Percentiles rank a stretch among this genome's conserved stretches.
These are phyloP conservation scores for Andrographis paniculata DNA, from an alignment of 305 asterid species.

Conservation along the genomic window DNA sequence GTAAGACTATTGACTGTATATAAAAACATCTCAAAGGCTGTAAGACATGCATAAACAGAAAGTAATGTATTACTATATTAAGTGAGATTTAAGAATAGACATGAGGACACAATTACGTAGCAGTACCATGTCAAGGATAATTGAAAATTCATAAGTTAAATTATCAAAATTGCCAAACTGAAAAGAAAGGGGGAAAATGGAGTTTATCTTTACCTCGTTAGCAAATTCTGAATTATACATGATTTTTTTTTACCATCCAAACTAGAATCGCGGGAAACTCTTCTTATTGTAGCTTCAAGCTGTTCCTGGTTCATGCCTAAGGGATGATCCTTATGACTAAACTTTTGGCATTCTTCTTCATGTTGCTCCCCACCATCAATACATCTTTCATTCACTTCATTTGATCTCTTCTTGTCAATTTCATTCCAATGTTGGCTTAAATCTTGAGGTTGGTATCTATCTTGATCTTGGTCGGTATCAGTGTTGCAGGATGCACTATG, in stretches of 20 bases:
- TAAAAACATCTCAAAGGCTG: constrained; percentile 4
- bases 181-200: background rate
- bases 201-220: constrained; percentile 50
- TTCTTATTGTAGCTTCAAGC: constrained; percentile 62
- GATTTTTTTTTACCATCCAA: constrained; percentile 54
- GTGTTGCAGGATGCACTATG: constrained; percentile 23
- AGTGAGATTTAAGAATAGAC: too few species aligned
- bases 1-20: constrained; percentile 9
- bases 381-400: constrained; percentile 23
- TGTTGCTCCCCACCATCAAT: constrained; percentile 25
- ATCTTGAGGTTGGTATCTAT: constrained; percentile 22
- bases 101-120: too few species aligned
- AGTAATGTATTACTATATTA: too few species aligned
- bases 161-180: background rate
- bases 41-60: too few species aligned
- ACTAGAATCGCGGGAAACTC: constrained; percentile 65
- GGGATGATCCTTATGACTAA: constrained; percentile 38
- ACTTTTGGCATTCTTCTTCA: constrained; percentile 17
- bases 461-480: constrained; percentile 23
- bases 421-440: constrained; percentile 22
- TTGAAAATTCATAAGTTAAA: background rate
- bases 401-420: constrained; percentile 33
- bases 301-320: constrained; percentile 53
- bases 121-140: too few species aligned
- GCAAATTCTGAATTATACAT: constrained; percentile 54